Base-by-base conservation (phyloP, 179 eudicot species). In the Carnegiea gigantea region DNA sequence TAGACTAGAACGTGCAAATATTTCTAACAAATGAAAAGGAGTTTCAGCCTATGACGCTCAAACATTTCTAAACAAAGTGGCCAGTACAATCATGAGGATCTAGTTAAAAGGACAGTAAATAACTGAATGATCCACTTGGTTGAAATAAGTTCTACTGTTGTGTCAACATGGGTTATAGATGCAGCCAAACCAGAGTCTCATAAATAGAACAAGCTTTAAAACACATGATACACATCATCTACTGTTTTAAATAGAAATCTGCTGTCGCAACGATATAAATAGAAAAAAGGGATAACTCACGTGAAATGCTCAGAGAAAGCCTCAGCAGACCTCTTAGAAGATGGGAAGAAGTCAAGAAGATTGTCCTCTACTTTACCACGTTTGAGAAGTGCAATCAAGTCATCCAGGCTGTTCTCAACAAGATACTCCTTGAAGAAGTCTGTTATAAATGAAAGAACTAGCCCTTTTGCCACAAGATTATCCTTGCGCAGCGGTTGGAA, bases 401-500 rank as follows among this genome's bases (percentile, higher is more conserved):
- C 98, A 92, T 97, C 99, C 70, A 95, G 86, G 84, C 91, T 95
- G 78, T 97, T 95, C 49, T 97, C 98, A 82, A 95, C 90, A 77
- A 97, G 92, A 86, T 93, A 95, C 85, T 93, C 98, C 93, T 89
- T 95, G 86, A 97, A 97, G 82, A 95, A 95, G 83, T 97, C 99
- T 30, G 99, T 95, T 79, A 97, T 88, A 78, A 97, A 97, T 11
- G 94, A 79, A 79, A 95, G 94, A 78, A 92, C 97, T 86, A 97
- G 85, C 89, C 99, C 99, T 89, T 97, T 97, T 59, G 88, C 92
- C 78, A 97, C 95, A 78, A 96, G 99, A 86, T 94, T 96, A 80
- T 96, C 99, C 88, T 96, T 96, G 86, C 91, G 97, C 72, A 96
- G 89, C 70, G 99, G 97, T 88, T 96, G 99, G 91, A 96, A 90